phyloP scores from a whole-genome alignment of 345 rosid species.

The Geranium brycei region DNA sequence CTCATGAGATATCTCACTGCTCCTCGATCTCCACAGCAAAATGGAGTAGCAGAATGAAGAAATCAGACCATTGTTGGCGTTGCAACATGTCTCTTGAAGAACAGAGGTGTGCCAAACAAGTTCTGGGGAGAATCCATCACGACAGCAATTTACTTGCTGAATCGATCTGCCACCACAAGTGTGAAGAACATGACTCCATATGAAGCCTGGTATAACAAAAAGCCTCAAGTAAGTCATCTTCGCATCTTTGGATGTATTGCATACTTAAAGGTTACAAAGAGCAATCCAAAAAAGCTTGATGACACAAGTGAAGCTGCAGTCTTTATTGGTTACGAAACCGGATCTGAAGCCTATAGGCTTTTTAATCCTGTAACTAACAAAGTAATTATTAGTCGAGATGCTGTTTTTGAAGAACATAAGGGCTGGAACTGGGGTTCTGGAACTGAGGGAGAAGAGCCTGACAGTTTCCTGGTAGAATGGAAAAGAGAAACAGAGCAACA shows the following conservation, averaged over 20 bases:
- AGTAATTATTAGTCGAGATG: background rate
- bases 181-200: too few relatives aligned
- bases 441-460: background rate
- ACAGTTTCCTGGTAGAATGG: too few relatives aligned
- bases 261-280: background rate
- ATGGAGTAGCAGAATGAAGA: background rate
- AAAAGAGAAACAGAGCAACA: too few relatives aligned
- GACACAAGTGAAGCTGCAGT: background rate
- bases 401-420: background rate
- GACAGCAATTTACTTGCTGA: background rate
- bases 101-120: background rate
- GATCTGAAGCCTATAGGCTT: background rate
- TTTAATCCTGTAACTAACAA: background rate
- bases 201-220: too few relatives aligned
- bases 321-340: background rate
- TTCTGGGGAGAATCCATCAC: slow-evolving; percentile 1
- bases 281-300: background rate
- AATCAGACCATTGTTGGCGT: slow-evolving; percentile 4
- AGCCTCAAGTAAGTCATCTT: too few relatives aligned
- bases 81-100: slow-evolving; percentile 5
- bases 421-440: background rate
- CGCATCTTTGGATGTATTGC: background rate
- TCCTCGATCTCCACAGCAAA: slow-evolving; percentile 2
- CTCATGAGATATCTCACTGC: background rate
- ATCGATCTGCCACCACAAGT: background rate